These are phyloP conservation scores for Tricholoma hemisulphureum DNA, from an alignment of 768 basidiomycete species.

Conservation along the genomic window DNA sequence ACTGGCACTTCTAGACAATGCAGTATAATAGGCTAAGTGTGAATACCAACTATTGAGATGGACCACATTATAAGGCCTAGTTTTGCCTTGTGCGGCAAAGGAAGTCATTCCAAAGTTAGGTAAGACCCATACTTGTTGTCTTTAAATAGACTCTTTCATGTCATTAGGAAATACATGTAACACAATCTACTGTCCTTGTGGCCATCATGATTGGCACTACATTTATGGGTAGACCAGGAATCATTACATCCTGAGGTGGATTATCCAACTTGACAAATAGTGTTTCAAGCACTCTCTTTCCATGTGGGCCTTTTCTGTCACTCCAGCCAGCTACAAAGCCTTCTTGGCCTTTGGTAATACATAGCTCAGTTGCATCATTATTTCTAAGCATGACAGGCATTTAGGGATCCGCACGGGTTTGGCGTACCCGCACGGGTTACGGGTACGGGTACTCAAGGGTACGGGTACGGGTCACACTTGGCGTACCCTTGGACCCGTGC, in stretches of 20 bases:
- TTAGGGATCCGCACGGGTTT: too few species aligned
- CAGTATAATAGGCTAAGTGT: background rate
- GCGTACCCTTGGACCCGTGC: too few species aligned
- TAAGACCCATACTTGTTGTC: background rate
- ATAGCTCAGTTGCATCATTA: conserved; percentile 28
- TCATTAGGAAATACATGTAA: background rate
- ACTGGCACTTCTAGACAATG: background rate
- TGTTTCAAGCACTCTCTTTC: too few species aligned
- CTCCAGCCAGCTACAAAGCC: conserved; percentile 25
- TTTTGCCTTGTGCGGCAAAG: background rate
- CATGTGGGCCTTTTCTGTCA: conserved; percentile 2
- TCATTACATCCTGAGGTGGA: too few species aligned
- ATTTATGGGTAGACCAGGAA: conserved; percentile 9
- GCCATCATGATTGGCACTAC: conserved; percentile 1
- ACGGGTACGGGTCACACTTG: too few species aligned
- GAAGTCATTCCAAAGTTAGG: too few species aligned
- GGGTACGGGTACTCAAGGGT: too few species aligned
- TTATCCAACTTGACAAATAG: too few species aligned
- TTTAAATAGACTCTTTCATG: background rate
- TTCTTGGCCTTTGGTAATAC: conserved; percentile 32
- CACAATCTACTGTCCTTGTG: background rate
- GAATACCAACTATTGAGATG: background rate
- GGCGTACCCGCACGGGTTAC: too few species aligned
- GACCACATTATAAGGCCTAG: background rate
- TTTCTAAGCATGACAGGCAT: too few species aligned